These are phyloP conservation scores for Diplosphaera chodatii DNA, from an alignment of 139 green algal genomes.

Conservation along the genomic window DNA sequence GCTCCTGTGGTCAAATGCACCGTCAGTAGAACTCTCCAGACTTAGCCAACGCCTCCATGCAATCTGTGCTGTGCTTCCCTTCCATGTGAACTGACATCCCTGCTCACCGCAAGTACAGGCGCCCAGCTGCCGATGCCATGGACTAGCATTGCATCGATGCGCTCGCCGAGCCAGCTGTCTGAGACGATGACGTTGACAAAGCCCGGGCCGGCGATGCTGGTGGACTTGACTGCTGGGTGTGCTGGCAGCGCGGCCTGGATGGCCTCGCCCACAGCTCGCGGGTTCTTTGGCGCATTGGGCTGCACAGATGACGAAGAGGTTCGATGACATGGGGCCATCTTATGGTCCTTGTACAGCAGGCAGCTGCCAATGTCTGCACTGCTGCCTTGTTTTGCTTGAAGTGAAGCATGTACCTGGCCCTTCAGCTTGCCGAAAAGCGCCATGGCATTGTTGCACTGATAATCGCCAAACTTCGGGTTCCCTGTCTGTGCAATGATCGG, in stretches of 20 bases:
- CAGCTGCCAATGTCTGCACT: too few species aligned
- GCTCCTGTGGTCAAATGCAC: too few species aligned
- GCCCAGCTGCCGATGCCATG: slow-evolving; percentile 36
- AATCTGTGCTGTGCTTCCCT: too few species aligned
- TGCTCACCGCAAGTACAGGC: slow-evolving; percentile 20
- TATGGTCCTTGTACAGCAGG: too few species aligned
- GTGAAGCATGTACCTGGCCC: too few species aligned
- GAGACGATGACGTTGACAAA: slow-evolving; percentile 90
- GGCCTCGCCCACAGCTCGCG: slow-evolving; percentile 71
- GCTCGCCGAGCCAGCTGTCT: slow-evolving; percentile 21
- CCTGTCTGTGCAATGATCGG: slow-evolving; percentile 56
- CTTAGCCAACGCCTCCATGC: too few species aligned
- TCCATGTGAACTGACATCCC: too few species aligned
- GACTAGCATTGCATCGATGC: slow-evolving; percentile 25
- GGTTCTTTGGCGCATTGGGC: slow-evolving; percentile 73
- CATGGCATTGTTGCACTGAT: slow-evolving; percentile 99
- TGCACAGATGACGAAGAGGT: too few species aligned
- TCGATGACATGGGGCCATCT: too few species aligned
- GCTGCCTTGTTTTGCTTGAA: too few species aligned
- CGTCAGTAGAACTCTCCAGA: too few species aligned
- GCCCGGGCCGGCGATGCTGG: slow-evolving; percentile 80
- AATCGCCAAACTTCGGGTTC: slow-evolving; percentile 87
- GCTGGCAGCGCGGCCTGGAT: slow-evolving; percentile 72
- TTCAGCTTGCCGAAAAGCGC: slow-evolving; percentile 83
- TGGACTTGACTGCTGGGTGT: slow-evolving; percentile 16